Percentiles rank a stretch among this genome's conserved stretches.
Conservation (phyloP, 768 basidiomycete genomes). For the Chalciporus chontae region DNA sequence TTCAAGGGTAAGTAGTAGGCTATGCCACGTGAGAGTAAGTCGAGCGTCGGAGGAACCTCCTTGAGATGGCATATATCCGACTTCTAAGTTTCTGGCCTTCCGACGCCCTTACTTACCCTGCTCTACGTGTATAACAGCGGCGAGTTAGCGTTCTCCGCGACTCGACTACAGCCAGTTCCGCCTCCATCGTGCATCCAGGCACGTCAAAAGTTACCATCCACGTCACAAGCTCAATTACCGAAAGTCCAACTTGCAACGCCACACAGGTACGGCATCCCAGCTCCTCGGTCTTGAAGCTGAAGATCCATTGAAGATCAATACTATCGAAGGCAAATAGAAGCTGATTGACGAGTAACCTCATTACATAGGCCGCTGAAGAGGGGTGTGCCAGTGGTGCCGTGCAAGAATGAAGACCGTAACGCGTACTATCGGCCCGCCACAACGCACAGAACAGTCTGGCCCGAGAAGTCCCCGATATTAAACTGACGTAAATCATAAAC, state of each 20-base stretch:
- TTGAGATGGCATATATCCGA: conserved; percentile 11
- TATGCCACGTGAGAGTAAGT: conserved; percentile 21
- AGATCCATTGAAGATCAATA: conserved; percentile 31
- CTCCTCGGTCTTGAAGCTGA: conserved; percentile 6
- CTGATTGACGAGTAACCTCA: conserved; percentile 17
- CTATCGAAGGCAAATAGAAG: conserved; percentile 23
- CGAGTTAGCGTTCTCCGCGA: neutral
- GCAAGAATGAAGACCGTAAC: neutral
- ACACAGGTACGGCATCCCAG: conserved; percentile 16
- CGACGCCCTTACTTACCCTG: conserved; percentile 5
- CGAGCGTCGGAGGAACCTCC: conserved; percentile 27
- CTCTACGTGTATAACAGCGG: conserved; percentile 18
- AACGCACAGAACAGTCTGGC: neutral
- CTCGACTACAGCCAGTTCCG: neutral
- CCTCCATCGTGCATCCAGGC: neutral
- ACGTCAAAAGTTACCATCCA: neutral
- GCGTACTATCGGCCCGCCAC: neutral
- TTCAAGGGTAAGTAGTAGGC: conserved; percentile 26
- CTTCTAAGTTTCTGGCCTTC: conserved; percentile 14
- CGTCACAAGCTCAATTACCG: neutral
- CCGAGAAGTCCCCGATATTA: neutral
- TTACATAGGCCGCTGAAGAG: conserved; percentile 4
- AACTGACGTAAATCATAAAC: conserved; percentile 20
- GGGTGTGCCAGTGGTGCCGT: neutral
- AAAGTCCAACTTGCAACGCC: conserved; percentile 1